phyloP scores from a whole-genome alignment of 2,329 filamentous ascomycete species.

The Blastomyces silverae region DNA sequence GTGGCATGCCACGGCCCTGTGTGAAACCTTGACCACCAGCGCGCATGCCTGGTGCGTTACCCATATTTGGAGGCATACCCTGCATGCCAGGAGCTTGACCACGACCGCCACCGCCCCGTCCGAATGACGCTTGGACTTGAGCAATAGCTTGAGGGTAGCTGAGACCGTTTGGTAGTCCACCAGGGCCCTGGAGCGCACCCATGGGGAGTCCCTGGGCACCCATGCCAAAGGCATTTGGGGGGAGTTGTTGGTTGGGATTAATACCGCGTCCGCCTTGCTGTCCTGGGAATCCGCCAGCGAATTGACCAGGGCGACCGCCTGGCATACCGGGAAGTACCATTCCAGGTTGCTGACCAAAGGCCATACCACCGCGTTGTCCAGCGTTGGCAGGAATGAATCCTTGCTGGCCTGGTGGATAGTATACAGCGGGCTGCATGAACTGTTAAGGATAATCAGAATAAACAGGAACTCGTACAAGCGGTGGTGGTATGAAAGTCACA shows the following conservation, averaged over 20 bases:
- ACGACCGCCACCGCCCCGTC: slow-evolving; percentile 62
- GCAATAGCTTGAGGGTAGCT: slow-evolving; percentile 73
- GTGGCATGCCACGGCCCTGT: slow-evolving; percentile 41
- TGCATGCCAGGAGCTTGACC: slow-evolving; percentile 62
- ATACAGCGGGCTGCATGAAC: slow-evolving; percentile 85
- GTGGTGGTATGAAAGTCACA: not conserved
- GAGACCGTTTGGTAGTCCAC: slow-evolving; percentile 68
- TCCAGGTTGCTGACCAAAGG: slow-evolving; percentile 51
- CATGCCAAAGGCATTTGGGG: slow-evolving; percentile 77
- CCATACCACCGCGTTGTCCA: slow-evolving; percentile 54
- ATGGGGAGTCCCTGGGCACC: slow-evolving; percentile 63
- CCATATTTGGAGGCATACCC: slow-evolving; percentile 67
- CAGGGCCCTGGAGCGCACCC: slow-evolving; percentile 53
- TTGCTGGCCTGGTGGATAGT: slow-evolving; percentile 70
- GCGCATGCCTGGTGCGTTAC: slow-evolving; percentile 43
- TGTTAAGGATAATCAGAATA: slow-evolving; percentile 27
- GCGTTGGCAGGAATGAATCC: slow-evolving; percentile 49
- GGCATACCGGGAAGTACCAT: slow-evolving; percentile 62
- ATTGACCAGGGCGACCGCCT: slow-evolving; percentile 77
- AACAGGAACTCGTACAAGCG: not conserved
- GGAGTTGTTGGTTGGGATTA: slow-evolving; percentile 74
- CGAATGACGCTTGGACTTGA: slow-evolving; percentile 67
- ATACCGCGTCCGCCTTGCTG: slow-evolving; percentile 85
- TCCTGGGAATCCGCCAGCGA: slow-evolving; percentile 69
- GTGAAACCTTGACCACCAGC: slow-evolving; percentile 42